Conservation (phyloP, 768 basidiomycete genomes). For the Podaxis carcinomalis region DNA sequence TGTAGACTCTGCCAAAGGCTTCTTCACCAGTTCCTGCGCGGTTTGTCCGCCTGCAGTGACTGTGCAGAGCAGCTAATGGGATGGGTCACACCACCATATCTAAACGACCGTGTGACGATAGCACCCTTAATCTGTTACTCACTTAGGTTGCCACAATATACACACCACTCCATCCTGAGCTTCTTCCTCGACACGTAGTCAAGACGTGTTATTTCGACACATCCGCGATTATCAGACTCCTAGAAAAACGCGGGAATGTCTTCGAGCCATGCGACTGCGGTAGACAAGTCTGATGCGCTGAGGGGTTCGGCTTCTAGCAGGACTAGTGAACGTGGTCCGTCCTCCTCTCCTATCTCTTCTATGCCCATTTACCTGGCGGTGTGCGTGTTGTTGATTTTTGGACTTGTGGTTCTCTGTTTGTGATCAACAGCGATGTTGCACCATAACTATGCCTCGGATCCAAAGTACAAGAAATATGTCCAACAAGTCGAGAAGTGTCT, state of each 20-base stretch:
- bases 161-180: neutral
- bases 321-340: conserved; percentile 49
- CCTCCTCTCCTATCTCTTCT: conserved; percentile 16
- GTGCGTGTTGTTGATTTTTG: conserved; percentile 5
- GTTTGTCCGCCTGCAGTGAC: too few species aligned
- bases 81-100: neutral
- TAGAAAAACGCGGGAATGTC: neutral
- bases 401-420: neutral
- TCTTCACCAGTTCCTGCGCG: too few species aligned
- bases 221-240: neutral
- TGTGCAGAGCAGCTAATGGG: neutral
- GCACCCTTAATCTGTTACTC: neutral
- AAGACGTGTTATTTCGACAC: neutral
- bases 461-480: conserved; percentile 91
- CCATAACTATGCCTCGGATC: conserved; percentile 68
- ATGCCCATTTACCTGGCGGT: neutral
- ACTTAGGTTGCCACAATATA: neutral
- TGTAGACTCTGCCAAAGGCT: too few species aligned
- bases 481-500: conserved; percentile 91
- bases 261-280: neutral
- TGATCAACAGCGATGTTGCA: conserved; percentile 39
- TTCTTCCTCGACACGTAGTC: neutral
- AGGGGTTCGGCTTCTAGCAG: conserved; percentile 25
- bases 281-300: neutral
- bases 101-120: conserved; percentile 1